These are phyloP conservation scores for Rhynchospora breviuscula DNA, from an alignment of 176 grass and related monocot species.

Conservation along the genomic window DNA sequence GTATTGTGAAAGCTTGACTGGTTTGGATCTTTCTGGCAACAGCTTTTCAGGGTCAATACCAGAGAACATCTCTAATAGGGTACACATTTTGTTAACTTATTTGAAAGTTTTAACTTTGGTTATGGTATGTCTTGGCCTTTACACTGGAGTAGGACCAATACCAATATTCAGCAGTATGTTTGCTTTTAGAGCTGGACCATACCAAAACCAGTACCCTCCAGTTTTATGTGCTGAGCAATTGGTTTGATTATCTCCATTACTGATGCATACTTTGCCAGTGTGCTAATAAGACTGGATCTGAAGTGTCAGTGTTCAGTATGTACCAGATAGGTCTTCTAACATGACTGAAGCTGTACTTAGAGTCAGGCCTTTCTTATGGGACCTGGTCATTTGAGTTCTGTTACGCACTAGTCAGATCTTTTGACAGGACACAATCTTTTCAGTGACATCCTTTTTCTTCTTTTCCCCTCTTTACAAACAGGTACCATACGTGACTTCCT, in stretches of 20 bases:
- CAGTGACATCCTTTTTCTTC: constrained; percentile 4
- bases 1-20: constrained; percentile 63
- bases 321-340: not conserved
- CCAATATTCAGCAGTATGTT: not conserved
- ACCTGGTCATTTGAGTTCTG: not conserved
- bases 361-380: not conserved
- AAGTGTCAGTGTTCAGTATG: not conserved
- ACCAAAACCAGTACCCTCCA: not conserved
- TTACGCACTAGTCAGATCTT: not conserved
- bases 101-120: not conserved
- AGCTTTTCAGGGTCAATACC: constrained; percentile 49
- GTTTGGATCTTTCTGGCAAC: constrained; percentile 68
- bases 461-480: not conserved
- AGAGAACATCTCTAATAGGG: constrained; percentile 35
- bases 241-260: not conserved
- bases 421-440: not conserved
- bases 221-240: not conserved
- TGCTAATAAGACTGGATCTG: not conserved
- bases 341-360: not conserved
- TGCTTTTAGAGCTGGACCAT: not conserved
- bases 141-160: not conserved
- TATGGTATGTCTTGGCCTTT: not conserved
- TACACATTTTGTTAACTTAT: constrained; percentile 1
- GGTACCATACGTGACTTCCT: constrained; percentile 34
- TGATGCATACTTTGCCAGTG: not conserved